Conservation (phyloP, 208 protist genomes). For the Herpetomonas samuelpessoai region DNA sequence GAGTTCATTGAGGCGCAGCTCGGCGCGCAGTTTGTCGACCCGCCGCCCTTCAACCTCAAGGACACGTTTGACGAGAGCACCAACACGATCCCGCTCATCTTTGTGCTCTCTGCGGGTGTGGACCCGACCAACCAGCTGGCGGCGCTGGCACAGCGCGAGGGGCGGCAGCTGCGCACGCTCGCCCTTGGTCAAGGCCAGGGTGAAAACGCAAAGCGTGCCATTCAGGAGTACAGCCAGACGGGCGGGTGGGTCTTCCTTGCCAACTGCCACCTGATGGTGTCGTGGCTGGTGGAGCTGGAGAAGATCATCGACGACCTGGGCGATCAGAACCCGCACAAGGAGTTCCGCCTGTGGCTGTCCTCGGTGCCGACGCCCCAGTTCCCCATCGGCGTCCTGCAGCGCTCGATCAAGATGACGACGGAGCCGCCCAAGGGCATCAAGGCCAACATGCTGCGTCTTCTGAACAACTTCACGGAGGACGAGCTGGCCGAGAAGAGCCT, state of each 20-base stretch:
- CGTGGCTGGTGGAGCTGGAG: constrained; percentile 96
- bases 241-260: constrained; percentile 98
- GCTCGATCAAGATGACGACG: constrained; percentile 98
- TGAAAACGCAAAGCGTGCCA: constrained; percentile 91
- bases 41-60: constrained; percentile 96
- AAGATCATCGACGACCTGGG: constrained; percentile 95
- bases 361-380: constrained; percentile 96
- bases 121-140: constrained; percentile 96
- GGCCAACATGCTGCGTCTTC: constrained; percentile 96
- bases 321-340: constrained; percentile 88
- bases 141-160: constrained; percentile 85
- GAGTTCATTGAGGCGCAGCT: constrained; percentile 96
- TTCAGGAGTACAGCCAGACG: constrained; percentile 91
- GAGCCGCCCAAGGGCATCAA: constrained; percentile 98
- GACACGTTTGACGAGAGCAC: constrained; percentile 94
- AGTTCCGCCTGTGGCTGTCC: constrained; percentile 99
- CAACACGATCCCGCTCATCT: constrained; percentile 95
- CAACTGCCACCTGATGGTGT: constrained; percentile 98
- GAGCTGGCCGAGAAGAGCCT: constrained; percentile 79
- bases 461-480: constrained; percentile 91
- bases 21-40: constrained; percentile 94
- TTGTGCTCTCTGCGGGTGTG: constrained; percentile 97
- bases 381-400: constrained; percentile 96
- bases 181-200: constrained; percentile 97
- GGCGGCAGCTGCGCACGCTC: constrained; percentile 87